These are phyloP conservation scores for Boletus bicolor DNA, from an alignment of 768 basidiomycete species.

Conservation along the genomic window DNA sequence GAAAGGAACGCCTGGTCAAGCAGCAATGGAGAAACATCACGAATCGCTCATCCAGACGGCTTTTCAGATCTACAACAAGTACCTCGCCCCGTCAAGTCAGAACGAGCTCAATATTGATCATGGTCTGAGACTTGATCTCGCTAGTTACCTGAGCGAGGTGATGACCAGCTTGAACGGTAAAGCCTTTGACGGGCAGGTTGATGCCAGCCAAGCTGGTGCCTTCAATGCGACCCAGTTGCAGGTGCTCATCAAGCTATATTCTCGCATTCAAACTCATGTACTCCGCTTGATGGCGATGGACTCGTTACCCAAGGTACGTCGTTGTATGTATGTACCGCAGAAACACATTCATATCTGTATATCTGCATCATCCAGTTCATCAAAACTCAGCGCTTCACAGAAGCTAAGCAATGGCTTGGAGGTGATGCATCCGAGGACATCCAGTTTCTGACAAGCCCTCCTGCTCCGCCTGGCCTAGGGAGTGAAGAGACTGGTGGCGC, in stretches of 20 bases:
- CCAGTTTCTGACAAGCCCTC: conserved; percentile 51
- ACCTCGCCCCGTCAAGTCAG: conserved; percentile 91
- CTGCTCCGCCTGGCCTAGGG: conserved; percentile 68
- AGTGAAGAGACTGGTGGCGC: conserved; percentile 76
- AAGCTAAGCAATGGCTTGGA: conserved; percentile 74
- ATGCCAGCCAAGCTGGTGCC: conserved; percentile 72
- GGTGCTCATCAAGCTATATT: conserved; percentile 89
- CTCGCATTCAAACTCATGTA: conserved; percentile 94
- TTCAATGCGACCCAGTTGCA: conserved; percentile 97
- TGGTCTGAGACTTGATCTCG: conserved; percentile 89
- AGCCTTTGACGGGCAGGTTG: conserved; percentile 74
- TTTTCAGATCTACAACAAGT: conserved; percentile 90
- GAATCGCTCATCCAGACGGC: conserved; percentile 93
- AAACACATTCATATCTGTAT: conserved; percentile 7
- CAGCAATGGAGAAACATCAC: conserved; percentile 96
- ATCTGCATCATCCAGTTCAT: conserved; percentile 58
- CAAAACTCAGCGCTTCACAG: conserved; percentile 79
- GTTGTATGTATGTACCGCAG: neutral
- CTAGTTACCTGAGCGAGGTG: conserved; percentile 89
- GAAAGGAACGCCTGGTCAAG: conserved; percentile 65
- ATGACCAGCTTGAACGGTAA: conserved; percentile 76
- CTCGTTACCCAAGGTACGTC: conserved; percentile 88
- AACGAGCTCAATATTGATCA: conserved; percentile 99
- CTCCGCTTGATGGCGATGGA: conserved; percentile 98
- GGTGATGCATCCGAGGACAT: conserved; percentile 70